Conservation (phyloP, 768 basidiomycete species). For the Tricholoma terreum region DNA sequence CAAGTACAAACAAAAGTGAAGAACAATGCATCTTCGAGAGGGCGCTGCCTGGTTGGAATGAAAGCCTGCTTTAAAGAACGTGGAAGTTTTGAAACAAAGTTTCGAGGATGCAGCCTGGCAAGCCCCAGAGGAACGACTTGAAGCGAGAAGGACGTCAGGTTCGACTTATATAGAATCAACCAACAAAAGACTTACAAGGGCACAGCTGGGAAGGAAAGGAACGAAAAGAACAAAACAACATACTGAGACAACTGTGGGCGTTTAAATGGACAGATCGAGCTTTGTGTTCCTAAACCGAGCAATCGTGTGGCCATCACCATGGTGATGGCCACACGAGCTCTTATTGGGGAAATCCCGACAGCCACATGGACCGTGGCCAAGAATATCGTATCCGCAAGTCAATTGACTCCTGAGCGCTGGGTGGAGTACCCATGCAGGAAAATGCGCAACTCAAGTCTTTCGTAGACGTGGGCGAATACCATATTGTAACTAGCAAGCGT, state of each 20-base stretch:
- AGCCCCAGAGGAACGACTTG: conserved; percentile 53
- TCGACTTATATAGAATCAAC: conserved; percentile 3
- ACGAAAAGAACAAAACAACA: conserved; percentile 16
- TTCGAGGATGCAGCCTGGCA: conserved; percentile 76
- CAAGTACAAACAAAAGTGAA: conserved; percentile 40
- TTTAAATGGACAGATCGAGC: conserved; percentile 26
- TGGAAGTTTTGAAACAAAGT: conserved; percentile 41
- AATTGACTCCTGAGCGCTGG: no score
- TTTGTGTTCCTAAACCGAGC: no score
- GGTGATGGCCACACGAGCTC: no score
- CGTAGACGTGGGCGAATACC: no score
- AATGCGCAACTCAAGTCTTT: no score
- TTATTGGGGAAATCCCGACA: no score
- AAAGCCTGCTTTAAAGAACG: conserved; percentile 44
- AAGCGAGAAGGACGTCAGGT: conserved; percentile 6
- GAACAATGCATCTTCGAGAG: conserved; percentile 46
- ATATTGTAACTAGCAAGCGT: no score
- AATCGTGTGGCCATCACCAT: no score
- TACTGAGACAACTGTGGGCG: conserved; percentile 18
- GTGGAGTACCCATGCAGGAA: no score
- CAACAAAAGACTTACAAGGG: conserved; percentile 33
- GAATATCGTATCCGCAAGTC: no score
- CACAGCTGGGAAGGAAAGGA: conserved; percentile 29
- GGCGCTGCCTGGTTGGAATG: conserved; percentile 27
- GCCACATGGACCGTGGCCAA: no score